Conservation (phyloP, 768 basidiomycete species). For the Cystofilobasidium macerans region DNA sequence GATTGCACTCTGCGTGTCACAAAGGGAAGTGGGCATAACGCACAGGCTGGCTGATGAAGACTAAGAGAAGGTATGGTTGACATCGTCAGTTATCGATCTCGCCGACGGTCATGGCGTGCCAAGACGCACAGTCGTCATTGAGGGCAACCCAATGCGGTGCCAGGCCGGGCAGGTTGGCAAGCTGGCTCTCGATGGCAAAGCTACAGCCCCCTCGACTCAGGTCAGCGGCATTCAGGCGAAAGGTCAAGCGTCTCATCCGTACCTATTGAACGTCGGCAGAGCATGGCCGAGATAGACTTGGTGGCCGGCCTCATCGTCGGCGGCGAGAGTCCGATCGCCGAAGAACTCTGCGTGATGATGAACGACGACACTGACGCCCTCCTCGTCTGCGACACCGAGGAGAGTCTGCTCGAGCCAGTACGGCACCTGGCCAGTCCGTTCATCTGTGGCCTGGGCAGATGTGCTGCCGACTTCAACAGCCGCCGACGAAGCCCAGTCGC, state of each 20-base stretch:
- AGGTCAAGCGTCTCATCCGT: too few relatives aligned
- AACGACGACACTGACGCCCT: neutral
- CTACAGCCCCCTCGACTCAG: neutral
- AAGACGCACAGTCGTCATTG: slow-evolving; percentile 20
- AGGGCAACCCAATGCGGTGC: slow-evolving; percentile 17
- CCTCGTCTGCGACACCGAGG: neutral
- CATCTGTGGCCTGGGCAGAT: neutral
- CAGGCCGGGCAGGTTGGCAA: slow-evolving; percentile 23
- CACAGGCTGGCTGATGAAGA: slow-evolving; percentile 15
- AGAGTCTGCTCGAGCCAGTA: neutral
- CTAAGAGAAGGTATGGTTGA: neutral
- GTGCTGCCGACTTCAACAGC: neutral
- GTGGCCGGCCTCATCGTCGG: neutral
- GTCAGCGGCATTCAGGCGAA: neutral
- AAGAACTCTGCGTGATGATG: slow-evolving; percentile 8
- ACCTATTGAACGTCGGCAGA: slow-evolving; percentile 13
- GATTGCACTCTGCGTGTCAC: neutral
- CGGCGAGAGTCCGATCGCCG: neutral
- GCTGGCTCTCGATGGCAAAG: slow-evolving; percentile 21
- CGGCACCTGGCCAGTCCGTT: slow-evolving; percentile 3
- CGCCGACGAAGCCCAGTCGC: slow-evolving; percentile 2
- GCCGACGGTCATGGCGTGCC: too few relatives aligned
- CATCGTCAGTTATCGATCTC: neutral
- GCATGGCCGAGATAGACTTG: neutral
- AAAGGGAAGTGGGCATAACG: neutral